These are phyloP conservation scores for Dysphania ambrosioides DNA, from an alignment of 148 eudicot genomes.

Conservation along the genomic window DNA sequence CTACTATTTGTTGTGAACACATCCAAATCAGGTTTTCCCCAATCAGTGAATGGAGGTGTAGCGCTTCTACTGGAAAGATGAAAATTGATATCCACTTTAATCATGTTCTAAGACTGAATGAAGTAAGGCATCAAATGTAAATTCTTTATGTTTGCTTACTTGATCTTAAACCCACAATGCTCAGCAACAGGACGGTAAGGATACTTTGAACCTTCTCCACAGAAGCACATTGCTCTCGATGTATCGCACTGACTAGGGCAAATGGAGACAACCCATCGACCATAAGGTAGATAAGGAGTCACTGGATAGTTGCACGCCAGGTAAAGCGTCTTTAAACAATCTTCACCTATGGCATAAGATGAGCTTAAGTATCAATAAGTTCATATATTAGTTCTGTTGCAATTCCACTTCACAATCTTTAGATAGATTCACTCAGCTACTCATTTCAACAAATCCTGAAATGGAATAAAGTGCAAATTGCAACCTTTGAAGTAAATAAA, in stretches of 20 bases:
- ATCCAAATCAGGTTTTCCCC: slow-evolving; percentile 67
- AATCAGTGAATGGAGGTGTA: slow-evolving; percentile 41
- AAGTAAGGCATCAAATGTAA: slow-evolving; percentile 9
- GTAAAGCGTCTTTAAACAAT: slow-evolving; percentile 51
- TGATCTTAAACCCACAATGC: slow-evolving; percentile 72
- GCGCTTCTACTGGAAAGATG: slow-evolving; percentile 22
- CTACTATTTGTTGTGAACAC: slow-evolving; percentile 68
- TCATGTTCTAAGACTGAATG: neutral
- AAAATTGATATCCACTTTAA: slow-evolving; percentile 4
- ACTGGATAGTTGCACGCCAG: slow-evolving; percentile 67
- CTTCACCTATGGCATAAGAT: slow-evolving; percentile 52
- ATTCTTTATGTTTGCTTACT: slow-evolving; percentile 41
- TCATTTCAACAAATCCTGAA: neutral
- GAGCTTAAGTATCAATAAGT: no score
- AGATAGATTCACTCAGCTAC: no score
- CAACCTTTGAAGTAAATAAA: neutral
- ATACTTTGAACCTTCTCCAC: slow-evolving; percentile 89
- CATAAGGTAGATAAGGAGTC: slow-evolving; percentile 62
- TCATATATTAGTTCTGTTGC: neutral
- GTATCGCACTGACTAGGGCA: slow-evolving; percentile 80
- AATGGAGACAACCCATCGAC: slow-evolving; percentile 79
- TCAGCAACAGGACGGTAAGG: slow-evolving; percentile 89
- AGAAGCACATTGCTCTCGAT: slow-evolving; percentile 88
- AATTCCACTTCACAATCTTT: neutral
- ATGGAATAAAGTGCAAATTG: neutral